These are phyloP conservation scores for Salvia sclarea DNA, from an alignment of 305 asterid genomes.

Conservation along the genomic window DNA sequence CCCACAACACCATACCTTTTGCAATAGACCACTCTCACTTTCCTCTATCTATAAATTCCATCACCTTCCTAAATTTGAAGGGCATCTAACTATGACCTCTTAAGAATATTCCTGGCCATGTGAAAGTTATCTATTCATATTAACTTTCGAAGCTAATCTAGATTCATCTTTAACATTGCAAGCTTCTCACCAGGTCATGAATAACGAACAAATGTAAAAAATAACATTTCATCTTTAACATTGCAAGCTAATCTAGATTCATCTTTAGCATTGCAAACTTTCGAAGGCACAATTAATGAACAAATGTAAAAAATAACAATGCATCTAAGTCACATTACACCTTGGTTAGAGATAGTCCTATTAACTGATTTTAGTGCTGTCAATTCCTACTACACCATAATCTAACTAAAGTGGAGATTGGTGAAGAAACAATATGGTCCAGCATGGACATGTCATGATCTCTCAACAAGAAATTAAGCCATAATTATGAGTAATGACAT, in stretches of 20 bases:
- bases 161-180: background rate
- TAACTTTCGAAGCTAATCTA: background rate
- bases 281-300: background rate
- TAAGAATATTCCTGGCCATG: background rate
- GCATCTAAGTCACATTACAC: background rate
- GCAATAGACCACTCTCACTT: background rate
- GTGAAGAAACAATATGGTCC: no score
- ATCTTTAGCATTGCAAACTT: background rate
- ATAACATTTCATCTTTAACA: no score
- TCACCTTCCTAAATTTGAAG: conserved; percentile 11
- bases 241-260: background rate
- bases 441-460: background rate
- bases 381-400: background rate
- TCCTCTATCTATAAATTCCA: conserved; percentile 8
- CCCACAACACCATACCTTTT: background rate
- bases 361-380: background rate
- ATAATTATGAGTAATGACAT: background rate
- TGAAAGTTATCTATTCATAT: background rate
- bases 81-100: conserved; percentile 11
- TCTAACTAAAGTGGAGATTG: no score
- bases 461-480: background rate
- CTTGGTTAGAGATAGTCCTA: background rate
- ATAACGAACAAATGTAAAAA: background rate
- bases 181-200: background rate
- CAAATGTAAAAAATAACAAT: background rate